A percentile compares a stretch with the other conserved stretches of the same genome.
These are phyloP conservation scores for Phaeomoniella chlamydospora DNA, from an alignment of 2,329 filamentous ascomycete species.

Conservation along the genomic window DNA sequence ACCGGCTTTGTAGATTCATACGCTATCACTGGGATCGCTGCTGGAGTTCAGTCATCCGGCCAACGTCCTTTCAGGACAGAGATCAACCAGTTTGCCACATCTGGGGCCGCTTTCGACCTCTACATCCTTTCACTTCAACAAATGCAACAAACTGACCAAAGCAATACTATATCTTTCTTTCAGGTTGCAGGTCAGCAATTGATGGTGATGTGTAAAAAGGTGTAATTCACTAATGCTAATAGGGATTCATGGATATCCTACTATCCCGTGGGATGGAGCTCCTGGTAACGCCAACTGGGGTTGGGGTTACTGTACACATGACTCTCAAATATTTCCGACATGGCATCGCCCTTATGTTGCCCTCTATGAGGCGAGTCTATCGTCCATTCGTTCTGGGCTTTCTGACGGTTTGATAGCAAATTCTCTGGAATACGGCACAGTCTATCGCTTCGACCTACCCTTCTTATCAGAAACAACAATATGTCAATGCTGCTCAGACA, in stretches of 20 bases:
- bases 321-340: conserved; percentile 58
- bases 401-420: conserved; percentile 14
- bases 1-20: conserved; percentile 3
- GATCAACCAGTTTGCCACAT: conserved; percentile 49
- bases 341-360: conserved; percentile 76
- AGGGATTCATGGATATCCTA: conserved; percentile 73
- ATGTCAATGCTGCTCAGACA: conserved; percentile 25
- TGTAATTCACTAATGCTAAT: background rate
- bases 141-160: conserved; percentile 54
- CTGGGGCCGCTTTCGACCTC: conserved; percentile 52
- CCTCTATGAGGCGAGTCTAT: conserved; percentile 36
- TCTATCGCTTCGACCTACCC: conserved; percentile 25
- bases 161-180: conserved; percentile 57
- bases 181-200: conserved; percentile 49
- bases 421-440: conserved; percentile 22
- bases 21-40: conserved; percentile 14
- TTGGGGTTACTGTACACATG: conserved; percentile 62
- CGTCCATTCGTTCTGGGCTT: background rate
- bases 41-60: conserved; percentile 13
- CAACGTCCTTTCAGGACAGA: conserved; percentile 40
- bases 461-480: conserved; percentile 30
- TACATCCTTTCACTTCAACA: conserved; percentile 61
- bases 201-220: background rate
- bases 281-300: background rate
- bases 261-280: conserved; percentile 40